These are phyloP conservation scores for Sporothrix phasma DNA, from an alignment of 2,329 filamentous ascomycete genomes.

Conservation along the genomic window DNA sequence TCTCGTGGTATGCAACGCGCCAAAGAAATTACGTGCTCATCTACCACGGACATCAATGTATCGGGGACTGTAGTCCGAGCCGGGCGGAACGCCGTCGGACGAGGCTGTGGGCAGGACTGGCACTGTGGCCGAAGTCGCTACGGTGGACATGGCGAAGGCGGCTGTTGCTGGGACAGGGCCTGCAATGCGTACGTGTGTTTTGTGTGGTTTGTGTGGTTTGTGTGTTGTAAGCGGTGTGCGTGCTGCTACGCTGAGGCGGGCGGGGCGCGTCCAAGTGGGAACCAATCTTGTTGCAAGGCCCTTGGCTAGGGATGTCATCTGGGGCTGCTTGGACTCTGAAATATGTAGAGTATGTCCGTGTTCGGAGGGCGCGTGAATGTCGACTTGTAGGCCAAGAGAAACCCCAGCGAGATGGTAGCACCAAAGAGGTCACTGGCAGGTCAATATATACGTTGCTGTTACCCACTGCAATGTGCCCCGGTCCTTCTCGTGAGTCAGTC, in stretches of 20 bases:
- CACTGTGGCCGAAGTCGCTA: constrained; percentile 12
- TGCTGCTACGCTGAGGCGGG: neutral
- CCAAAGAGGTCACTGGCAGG: neutral
- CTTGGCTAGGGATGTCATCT: constrained; percentile 16
- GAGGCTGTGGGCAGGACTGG: constrained; percentile 3
- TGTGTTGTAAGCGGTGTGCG: neutral
- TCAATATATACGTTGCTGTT: neutral
- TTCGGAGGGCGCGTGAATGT: constrained; percentile 6
- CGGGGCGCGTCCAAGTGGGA: constrained; percentile 14
- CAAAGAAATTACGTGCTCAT: neutral
- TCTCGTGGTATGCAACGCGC: neutral
- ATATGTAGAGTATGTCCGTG: neutral
- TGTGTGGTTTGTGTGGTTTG: too few relatives aligned
- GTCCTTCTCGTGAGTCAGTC: neutral
- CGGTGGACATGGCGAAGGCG: constrained; percentile 17
- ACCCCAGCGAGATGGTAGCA: neutral
- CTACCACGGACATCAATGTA: constrained; percentile 49
- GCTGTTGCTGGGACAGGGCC: constrained; percentile 9
- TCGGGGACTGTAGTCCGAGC: constrained; percentile 35
- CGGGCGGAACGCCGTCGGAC: neutral
- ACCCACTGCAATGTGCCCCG: neutral
- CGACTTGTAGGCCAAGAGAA: neutral
- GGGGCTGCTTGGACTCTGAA: neutral
- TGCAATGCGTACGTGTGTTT: neutral
- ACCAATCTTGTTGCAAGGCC: constrained; percentile 8